Conservation (phyloP, 306 rosid species). For the Acacia acuminata region DNA sequence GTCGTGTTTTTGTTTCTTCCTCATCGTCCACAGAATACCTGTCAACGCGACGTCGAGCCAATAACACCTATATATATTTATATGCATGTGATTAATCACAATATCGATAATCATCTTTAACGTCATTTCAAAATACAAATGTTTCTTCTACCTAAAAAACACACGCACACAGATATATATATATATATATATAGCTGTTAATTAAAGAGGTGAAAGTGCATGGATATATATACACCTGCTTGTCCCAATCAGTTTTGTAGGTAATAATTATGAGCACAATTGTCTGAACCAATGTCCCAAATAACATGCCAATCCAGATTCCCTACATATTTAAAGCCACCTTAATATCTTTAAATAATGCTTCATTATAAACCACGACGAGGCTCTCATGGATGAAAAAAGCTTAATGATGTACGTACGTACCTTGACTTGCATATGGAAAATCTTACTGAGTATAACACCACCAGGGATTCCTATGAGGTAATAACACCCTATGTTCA, state of each 20-base stretch:
- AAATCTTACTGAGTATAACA: slow-evolving; percentile 38
- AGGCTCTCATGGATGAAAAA: background rate
- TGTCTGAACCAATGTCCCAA: slow-evolving; percentile 66
- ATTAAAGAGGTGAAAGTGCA: background rate
- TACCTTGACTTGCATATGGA: slow-evolving; percentile 47
- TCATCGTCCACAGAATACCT: slow-evolving; percentile 29
- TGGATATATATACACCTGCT: slow-evolving; percentile 41
- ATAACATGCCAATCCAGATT: slow-evolving; percentile 71
- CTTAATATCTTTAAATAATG: background rate
- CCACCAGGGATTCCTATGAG: slow-evolving; percentile 50
- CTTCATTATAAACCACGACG: background rate
- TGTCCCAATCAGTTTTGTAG: slow-evolving; percentile 59
- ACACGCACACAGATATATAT: too few relatives aligned
- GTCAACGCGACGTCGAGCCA: slow-evolving; percentile 42
- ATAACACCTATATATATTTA: slow-evolving; percentile 34
- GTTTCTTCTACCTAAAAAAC: too few relatives aligned
- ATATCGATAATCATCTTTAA: too few relatives aligned
- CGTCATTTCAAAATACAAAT: too few relatives aligned
- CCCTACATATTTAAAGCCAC: slow-evolving; percentile 37
- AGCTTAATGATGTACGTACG: background rate
- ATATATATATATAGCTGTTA: background rate
- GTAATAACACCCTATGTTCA: slow-evolving; percentile 53
- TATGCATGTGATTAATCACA: background rate
- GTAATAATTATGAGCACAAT: slow-evolving; percentile 47
- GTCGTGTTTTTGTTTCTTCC: slow-evolving; percentile 22